Base-by-base conservation (phyloP, 371 early-diverging fungal genomes). In the Mucor mucedo region DNA sequence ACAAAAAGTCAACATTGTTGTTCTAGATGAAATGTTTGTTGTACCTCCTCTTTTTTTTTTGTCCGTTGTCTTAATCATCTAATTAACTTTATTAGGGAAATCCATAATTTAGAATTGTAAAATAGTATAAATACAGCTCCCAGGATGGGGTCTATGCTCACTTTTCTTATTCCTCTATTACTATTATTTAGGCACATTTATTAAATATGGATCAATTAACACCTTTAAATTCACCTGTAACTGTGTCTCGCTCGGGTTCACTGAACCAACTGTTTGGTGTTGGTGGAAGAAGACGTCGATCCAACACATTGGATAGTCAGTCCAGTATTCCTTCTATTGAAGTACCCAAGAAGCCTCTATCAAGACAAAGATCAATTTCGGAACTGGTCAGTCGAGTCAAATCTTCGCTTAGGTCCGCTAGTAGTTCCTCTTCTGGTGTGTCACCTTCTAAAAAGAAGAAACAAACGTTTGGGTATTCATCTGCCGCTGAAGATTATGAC, bases 401-500 rank as follows among this genome's bases (percentile, higher is more conserved):
- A 5, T 35, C 16, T 27, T 64, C 48, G 7, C 28, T 35, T 0
- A 35, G 27, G 16, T 63, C 50, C 27, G 61, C 28, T 29, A 63
- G 55, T 32, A 49, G 14, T 28, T 10, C 42, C 2, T 50, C 55
- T 28, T 57, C 58, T 42, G 14, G 14, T 42, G 5, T 11, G 13
- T 42, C 48, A 2, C 8, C 29, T 5, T 28, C 48, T 21, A 21
- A 21, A 39, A 48, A 44, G 45, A 27, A 47, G 8, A 33, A 39
- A 35, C 29, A n/a, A 10, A 49, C 16, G 9, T 41, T 56, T 14
- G 35, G 35, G 35, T 71, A 71, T 55, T 71, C 71, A 9, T 55
- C 71, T 1, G 48, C 58, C 30, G 48, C 54, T 11, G 65, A 62
- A 13, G 73, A 73, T 48, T 74, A 74, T 55, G 66, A 68, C 44